phyloP scores from a whole-genome alignment of 306 rosid species.

The Senna siamea region DNA sequence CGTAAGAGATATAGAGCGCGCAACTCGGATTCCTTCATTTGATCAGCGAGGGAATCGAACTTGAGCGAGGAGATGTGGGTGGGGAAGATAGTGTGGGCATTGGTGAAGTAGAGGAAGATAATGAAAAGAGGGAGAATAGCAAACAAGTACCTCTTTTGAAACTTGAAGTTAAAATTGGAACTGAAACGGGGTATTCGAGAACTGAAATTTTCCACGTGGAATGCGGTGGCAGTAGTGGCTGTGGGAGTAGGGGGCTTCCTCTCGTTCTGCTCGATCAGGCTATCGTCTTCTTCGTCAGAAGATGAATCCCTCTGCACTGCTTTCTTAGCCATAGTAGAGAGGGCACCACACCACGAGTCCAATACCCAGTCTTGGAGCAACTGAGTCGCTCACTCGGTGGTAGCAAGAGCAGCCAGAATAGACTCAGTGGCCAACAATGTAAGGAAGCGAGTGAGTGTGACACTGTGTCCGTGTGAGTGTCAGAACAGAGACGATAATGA shows the following conservation, averaged over 20 bases:
- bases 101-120: conserved; percentile 52
- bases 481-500: no score
- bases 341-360: not conserved
- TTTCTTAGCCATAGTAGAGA: conserved; percentile 19
- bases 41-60: conserved; percentile 42
- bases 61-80: conserved; percentile 34
- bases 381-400: not conserved
- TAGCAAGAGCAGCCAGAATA: not conserved
- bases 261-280: conserved; percentile 60
- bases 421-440: not conserved
- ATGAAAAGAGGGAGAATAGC: conserved; percentile 60
- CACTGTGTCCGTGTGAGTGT: not conserved
- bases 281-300: conserved; percentile 75
- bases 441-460: not conserved
- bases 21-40: conserved; percentile 65
- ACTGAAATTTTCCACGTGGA: conserved; percentile 53
- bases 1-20: conserved; percentile 69
- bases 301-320: conserved; percentile 64
- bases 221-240: conserved; percentile 36
- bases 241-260: conserved; percentile 40
- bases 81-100: conserved; percentile 54
- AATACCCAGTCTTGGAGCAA: conserved; percentile 6
- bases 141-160: conserved; percentile 57
- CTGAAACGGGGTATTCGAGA: conserved; percentile 42
- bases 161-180: conserved; percentile 31